phyloP scores from a whole-genome alignment of 164 flowering plant species.

The Kingdonia uniflora region DNA sequence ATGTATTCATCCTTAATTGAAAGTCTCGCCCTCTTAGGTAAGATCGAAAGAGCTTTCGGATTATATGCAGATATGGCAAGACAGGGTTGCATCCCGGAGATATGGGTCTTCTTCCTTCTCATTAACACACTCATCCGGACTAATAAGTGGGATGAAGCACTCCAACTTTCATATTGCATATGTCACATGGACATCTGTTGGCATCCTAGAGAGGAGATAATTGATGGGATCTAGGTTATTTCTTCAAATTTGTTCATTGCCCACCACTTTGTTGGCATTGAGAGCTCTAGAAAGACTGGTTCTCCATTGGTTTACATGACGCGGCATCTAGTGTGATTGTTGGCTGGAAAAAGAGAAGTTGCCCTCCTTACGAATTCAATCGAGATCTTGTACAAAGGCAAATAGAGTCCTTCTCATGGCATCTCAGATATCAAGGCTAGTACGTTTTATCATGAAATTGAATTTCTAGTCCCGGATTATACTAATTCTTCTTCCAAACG shows the following conservation, averaged over 20 bases:
- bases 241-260: background rate
- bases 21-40: constrained; percentile 42
- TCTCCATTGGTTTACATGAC: too few relatives aligned
- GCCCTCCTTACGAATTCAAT: too few relatives aligned
- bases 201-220: constrained; percentile 13
- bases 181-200: constrained; percentile 41
- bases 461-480: too few relatives aligned
- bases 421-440: too few relatives aligned
- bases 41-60: constrained; percentile 62
- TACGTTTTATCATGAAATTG: too few relatives aligned
- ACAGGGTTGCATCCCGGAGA: constrained; percentile 47
- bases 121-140: constrained; percentile 51
- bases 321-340: too few relatives aligned
- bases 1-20: constrained; percentile 43
- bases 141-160: constrained; percentile 66
- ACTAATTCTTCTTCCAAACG: too few relatives aligned
- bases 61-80: constrained; percentile 54
- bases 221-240: constrained; percentile 4
- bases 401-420: too few relatives aligned
- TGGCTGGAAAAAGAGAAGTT: too few relatives aligned
- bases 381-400: too few relatives aligned
- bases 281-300: too few relatives aligned
- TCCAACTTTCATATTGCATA: constrained; percentile 50
- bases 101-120: constrained; percentile 36
- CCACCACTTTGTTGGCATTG: too few relatives aligned